Evolutionary conservation across 2,329 filamentous ascomycete species (phyloP).

Genomic region (Aureobasidium sp.): DNA sequence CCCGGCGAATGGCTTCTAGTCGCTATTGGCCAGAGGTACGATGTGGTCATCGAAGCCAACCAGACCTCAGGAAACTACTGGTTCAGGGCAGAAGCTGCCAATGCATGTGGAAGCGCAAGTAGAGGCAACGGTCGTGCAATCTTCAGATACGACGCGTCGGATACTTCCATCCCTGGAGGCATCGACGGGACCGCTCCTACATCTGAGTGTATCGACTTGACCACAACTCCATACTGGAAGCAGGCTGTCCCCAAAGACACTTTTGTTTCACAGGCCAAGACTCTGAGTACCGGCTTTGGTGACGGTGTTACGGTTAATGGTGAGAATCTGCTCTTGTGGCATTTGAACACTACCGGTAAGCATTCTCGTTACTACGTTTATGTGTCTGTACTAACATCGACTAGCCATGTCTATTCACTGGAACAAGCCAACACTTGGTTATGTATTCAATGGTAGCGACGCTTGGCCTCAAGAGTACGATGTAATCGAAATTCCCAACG

Average conservation of each 20-base stretch:
- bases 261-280: conserved; percentile 24
- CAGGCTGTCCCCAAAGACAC: conserved; percentile 27
- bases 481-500: conserved; percentile 31
- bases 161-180: conserved; percentile 16
- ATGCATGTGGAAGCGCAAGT: conserved; percentile 26
- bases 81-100: conserved; percentile 34
- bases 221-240: conserved; percentile 24
- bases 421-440: conserved; percentile 37
- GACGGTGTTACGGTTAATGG: conserved; percentile 27
- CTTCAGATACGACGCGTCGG: conserved; percentile 26
- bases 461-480: conserved; percentile 32
- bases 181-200: conserved; percentile 17
- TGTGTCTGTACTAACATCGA: background rate
- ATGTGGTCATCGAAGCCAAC: conserved; percentile 38
- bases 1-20: conserved; percentile 27
- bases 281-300: conserved; percentile 17
- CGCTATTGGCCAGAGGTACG: conserved; percentile 38
- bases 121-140: conserved; percentile 26
- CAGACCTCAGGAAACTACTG: conserved; percentile 37
- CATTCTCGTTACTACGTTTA: background rate
- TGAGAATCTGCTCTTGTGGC: conserved; percentile 31
- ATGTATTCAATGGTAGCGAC: conserved; percentile 32
- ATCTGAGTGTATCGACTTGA: conserved; percentile 23
- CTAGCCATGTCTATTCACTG: conserved; percentile 34
- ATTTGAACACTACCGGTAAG: conserved; percentile 22